phyloP scores from a whole-genome alignment of 495 filamentous ascomycete genomes.

The Xylaria telfairii region DNA sequence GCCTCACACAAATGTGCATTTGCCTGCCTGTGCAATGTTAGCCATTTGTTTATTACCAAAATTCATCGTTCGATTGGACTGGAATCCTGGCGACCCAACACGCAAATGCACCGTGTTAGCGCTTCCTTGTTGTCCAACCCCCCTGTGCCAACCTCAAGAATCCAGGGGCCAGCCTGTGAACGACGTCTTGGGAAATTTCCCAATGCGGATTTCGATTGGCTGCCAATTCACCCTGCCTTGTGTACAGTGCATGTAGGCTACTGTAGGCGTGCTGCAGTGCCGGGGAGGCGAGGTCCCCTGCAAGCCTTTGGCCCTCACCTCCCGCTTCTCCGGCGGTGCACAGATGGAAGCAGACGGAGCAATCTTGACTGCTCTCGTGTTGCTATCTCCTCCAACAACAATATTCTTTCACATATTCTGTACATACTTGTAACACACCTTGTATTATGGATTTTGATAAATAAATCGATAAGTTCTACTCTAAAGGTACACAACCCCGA shows the following conservation, averaged over 20 bases:
- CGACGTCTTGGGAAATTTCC: slow-evolving; percentile 27
- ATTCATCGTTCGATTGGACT: neutral
- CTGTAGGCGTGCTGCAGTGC: neutral
- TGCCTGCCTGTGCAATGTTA: slow-evolving; percentile 21
- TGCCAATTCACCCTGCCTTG: slow-evolving; percentile 13
- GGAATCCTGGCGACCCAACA: neutral
- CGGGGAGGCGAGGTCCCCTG: neutral
- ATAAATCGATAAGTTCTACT: no score
- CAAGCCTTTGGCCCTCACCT: neutral
- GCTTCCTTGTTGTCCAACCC: slow-evolving; percentile 1
- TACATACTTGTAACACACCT: no score
- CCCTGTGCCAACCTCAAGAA: slow-evolving; percentile 14
- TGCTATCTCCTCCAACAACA: neutral
- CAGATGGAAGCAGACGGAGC: neutral
- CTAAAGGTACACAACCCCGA: neutral
- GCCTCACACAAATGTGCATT: slow-evolving; percentile 9
- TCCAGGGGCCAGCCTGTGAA: neutral
- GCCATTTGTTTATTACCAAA: slow-evolving; percentile 1
- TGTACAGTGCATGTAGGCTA: neutral
- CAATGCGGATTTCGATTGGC: slow-evolving; percentile 22
- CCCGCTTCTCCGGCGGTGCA: no score
- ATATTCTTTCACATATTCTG: no score
- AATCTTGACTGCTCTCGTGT: neutral
- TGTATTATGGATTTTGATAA: no score
- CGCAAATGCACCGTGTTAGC: slow-evolving; percentile 16